Conservation (phyloP, 2,329 filamentous ascomycete genomes). For the Acrodontium crateriforme region DNA sequence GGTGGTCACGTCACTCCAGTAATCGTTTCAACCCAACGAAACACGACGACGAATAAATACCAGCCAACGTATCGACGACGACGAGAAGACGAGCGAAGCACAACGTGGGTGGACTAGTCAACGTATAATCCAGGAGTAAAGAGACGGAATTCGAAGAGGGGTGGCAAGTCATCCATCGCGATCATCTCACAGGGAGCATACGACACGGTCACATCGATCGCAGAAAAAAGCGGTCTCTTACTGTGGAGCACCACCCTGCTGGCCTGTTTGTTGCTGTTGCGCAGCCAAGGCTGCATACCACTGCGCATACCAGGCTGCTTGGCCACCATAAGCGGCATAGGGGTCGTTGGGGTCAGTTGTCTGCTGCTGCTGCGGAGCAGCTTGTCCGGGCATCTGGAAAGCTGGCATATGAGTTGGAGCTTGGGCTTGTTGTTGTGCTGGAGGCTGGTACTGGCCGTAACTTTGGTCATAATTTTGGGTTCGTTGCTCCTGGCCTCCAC, state of each 20-base stretch:
- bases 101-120: no score
- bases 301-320: constrained; percentile 11
- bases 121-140: no score
- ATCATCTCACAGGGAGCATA: no score
- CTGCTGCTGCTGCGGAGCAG: constrained; percentile 7
- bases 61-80: no score
- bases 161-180: no score
- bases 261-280: constrained; percentile 19
- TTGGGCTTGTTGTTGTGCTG: constrained; percentile 14
- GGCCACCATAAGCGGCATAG: constrained; percentile 10
- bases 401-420: constrained; percentile 17
- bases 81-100: no score
- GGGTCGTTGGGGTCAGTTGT: constrained; percentile 10
- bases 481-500: constrained; percentile 7
- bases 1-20: no score
- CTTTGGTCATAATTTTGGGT: constrained; percentile 20
- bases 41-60: no score
- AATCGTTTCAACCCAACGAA: no score
- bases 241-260: constrained; percentile 17
- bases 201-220: no score
- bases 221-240: no score
- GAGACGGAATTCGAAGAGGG: no score
- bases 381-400: constrained; percentile 19
- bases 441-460: constrained; percentile 33
- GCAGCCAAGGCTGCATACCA: constrained; percentile 18